These are phyloP conservation scores for Eucalyptus sp. DNA, from an alignment of 345 rosid species.

Conservation along the genomic window DNA sequence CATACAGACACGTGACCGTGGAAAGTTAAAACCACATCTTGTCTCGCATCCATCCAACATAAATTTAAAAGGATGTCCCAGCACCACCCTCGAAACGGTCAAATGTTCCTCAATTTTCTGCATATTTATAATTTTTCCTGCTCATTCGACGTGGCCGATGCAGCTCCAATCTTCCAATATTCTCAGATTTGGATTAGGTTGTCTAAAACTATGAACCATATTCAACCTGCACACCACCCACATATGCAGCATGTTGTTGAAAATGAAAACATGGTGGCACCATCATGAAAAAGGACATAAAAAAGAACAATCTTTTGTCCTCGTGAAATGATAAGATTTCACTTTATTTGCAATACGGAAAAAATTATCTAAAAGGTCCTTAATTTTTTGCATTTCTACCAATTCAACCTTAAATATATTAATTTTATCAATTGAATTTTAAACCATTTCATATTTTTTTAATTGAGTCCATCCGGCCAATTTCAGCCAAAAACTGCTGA, in stretches of 20 bases:
- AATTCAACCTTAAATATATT: too few species aligned
- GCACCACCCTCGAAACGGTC: background rate
- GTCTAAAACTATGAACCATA: background rate
- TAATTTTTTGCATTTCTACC: too few species aligned
- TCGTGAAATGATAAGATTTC: background rate
- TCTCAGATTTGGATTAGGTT: background rate
- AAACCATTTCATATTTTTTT: too few species aligned
- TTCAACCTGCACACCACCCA: background rate
- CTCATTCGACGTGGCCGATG: background rate
- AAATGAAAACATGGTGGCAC: background rate
- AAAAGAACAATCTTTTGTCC: background rate
- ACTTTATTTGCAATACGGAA: background rate
- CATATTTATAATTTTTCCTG: background rate
- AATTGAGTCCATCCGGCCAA: accelerated
- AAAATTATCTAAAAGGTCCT: too few species aligned
- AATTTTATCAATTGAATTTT: too few species aligned
- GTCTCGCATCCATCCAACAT: background rate
- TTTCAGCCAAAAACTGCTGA: accelerated
- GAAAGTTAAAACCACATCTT: background rate
- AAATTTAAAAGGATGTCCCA: background rate
- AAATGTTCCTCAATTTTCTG: background rate
- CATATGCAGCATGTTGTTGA: background rate
- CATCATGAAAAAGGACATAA: background rate
- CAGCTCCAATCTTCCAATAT: background rate
- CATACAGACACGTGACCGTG: background rate